These are phyloP conservation scores for Tremella fuciformis DNA, from an alignment of 768 basidiomycete genomes.

Conservation along the genomic window DNA sequence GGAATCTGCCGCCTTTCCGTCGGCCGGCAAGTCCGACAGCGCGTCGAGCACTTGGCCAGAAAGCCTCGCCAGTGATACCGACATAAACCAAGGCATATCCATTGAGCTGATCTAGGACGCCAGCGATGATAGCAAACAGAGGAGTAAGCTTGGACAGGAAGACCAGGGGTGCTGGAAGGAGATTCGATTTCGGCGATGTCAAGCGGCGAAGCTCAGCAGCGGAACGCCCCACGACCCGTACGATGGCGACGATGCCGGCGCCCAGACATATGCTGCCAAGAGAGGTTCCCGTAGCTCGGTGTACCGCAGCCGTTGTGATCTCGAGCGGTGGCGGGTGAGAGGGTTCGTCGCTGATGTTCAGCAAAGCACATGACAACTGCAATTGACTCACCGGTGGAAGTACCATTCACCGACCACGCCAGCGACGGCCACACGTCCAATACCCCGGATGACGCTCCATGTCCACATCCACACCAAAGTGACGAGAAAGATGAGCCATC, in stretches of 20 bases:
- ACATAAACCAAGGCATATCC: constrained; percentile 69
- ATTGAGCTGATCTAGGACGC: constrained; percentile 58
- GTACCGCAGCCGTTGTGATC: constrained; percentile 71
- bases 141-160: constrained; percentile 49
- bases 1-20: constrained; percentile 42
- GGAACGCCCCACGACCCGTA: constrained; percentile 59
- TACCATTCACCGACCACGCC: constrained; percentile 92
- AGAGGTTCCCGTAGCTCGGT: constrained; percentile 75
- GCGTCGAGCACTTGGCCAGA: constrained; percentile 61
- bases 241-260: constrained; percentile 68
- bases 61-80: constrained; percentile 71
- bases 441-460: constrained; percentile 73
- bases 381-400: constrained; percentile 62
- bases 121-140: constrained; percentile 51
- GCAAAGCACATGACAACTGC: constrained; percentile 5
- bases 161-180: constrained; percentile 43
- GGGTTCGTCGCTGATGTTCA: constrained; percentile 30
- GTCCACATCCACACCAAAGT: constrained; percentile 67
- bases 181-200: constrained; percentile 39
- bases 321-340: constrained; percentile 51
- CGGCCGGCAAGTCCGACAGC: constrained; percentile 57
- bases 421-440: constrained; percentile 71
- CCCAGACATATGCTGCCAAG: constrained; percentile 75
- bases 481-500: constrained; percentile 66
- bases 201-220: constrained; percentile 42